Evolutionary conservation across 1,284 basidiomycete species (phyloP).

Genomic region (Malassezia globosa): DNA sequence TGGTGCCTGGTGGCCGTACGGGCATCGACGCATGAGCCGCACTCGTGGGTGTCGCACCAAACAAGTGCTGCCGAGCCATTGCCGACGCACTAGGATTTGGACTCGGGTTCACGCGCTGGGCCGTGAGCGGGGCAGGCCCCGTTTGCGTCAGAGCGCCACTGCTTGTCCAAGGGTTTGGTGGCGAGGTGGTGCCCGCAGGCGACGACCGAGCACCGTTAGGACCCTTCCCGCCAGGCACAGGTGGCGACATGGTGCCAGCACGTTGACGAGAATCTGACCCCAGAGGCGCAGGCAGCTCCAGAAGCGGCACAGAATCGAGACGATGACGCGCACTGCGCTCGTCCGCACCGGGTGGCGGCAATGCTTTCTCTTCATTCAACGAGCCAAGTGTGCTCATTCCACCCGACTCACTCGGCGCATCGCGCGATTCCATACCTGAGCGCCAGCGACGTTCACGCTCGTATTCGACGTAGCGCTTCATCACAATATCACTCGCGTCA

Average conservation of each 20-base stretch:
- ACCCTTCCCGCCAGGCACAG: background rate
- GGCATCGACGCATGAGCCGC: background rate
- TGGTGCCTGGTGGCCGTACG: conserved; percentile 1
- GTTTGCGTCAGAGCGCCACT: background rate
- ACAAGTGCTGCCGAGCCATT: conserved; percentile 14
- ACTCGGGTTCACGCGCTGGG: background rate
- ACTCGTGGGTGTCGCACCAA: conserved; percentile 4
- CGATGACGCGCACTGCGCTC: conserved; percentile 20
- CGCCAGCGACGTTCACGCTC: conserved; percentile 91
- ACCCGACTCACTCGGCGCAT: conserved; percentile 56
- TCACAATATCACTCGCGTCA: conserved; percentile 87
- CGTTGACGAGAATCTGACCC: conserved; percentile 13
- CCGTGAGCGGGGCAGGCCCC: background rate
- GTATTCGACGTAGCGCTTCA: conserved; percentile 99
- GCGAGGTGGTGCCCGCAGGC: background rate
- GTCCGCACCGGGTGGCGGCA: background rate
- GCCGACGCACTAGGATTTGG: background rate
- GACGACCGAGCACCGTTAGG: background rate
- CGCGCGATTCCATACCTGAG: conserved; percentile 68
- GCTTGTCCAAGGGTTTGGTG: background rate
- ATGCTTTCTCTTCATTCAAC: conserved; percentile 22
- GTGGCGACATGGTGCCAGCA: background rate
- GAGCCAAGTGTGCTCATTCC: conserved; percentile 35
- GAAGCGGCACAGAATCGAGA: conserved; percentile 39
- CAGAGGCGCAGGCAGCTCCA: conserved; percentile 45